phyloP scores from a whole-genome alignment of 495 filamentous ascomycete genomes.

The Xylaria intraflava region DNA sequence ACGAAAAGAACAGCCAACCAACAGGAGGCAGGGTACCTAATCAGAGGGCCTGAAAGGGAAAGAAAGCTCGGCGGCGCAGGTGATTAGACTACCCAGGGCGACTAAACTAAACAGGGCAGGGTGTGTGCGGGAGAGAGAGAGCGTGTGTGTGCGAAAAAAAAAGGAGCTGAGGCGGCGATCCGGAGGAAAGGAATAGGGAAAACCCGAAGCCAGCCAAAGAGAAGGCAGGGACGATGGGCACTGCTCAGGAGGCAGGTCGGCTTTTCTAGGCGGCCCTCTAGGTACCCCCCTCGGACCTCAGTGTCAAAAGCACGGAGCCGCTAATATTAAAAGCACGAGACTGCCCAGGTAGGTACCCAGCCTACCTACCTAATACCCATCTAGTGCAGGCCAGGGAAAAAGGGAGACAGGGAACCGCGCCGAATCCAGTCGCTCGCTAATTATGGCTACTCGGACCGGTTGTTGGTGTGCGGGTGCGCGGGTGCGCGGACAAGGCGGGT shows the following conservation, averaged over 20 bases:
- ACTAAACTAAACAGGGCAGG: background rate
- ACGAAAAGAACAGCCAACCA: slow-evolving; percentile 1
- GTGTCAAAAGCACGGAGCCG: too few species aligned
- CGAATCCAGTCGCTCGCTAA: slow-evolving; percentile 7
- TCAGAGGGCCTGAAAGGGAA: background rate
- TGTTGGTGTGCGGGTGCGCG: slow-evolving; percentile 13
- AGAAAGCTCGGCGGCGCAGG: background rate
- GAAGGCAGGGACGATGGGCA: background rate
- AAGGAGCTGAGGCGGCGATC: background rate
- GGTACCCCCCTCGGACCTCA: too few species aligned
- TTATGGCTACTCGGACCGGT: slow-evolving; percentile 16
- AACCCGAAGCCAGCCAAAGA: background rate
- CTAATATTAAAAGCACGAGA: background rate
- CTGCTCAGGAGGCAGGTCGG: background rate
- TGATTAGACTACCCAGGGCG: background rate
- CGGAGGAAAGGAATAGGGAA: background rate
- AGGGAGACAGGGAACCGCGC: background rate
- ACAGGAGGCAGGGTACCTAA: background rate
- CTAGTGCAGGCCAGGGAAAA: background rate
- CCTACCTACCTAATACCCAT: background rate
- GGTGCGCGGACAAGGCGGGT: slow-evolving; percentile 14
- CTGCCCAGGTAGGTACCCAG: background rate
- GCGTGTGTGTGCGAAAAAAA: background rate
- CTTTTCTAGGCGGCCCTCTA: background rate
- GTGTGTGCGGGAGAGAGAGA: background rate